These are phyloP conservation scores for Diaporthe vexans DNA, from an alignment of 2,329 filamentous ascomycete species.

Conservation along the genomic window DNA sequence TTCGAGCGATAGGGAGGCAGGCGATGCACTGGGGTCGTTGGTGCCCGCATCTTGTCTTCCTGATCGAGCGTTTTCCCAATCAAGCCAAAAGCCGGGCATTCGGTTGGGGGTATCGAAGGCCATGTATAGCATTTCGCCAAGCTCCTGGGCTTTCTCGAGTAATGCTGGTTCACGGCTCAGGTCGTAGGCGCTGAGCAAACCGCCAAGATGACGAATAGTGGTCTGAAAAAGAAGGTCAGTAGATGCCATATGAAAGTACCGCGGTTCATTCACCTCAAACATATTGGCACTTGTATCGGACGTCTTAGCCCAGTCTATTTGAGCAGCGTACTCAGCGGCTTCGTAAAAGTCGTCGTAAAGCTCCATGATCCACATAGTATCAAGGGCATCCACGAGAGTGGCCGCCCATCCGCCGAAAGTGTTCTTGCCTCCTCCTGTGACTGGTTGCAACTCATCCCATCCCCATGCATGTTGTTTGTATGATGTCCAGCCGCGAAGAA, in stretches of 20 bases:
- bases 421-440: slow-evolving; percentile 78
- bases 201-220: slow-evolving; percentile 90
- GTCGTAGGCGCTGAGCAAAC: slow-evolving; percentile 88
- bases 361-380: slow-evolving; percentile 90
- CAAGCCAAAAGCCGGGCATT: slow-evolving; percentile 69
- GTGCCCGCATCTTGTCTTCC: slow-evolving; percentile 52
- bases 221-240: slow-evolving; percentile 78
- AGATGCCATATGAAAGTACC: slow-evolving; percentile 81
- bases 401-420: slow-evolving; percentile 96
- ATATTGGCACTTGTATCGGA: slow-evolving; percentile 74
- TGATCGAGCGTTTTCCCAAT: slow-evolving; percentile 57
- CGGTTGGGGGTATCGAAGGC: slow-evolving; percentile 64
- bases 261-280: slow-evolving; percentile 79
- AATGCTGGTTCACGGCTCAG: slow-evolving; percentile 79
- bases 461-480: slow-evolving; percentile 86
- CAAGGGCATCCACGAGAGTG: slow-evolving; percentile 84
- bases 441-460: slow-evolving; percentile 86
- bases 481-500: slow-evolving; percentile 80
- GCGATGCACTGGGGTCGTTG: slow-evolving; percentile 54
- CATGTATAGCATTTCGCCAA: slow-evolving; percentile 82
- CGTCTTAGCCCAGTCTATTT: slow-evolving; percentile 85
- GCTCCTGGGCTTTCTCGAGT: slow-evolving; percentile 82
- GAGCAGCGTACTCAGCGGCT: slow-evolving; percentile 78
- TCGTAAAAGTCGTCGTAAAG: slow-evolving; percentile 80
- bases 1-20: slow-evolving; percentile 76